Conservation (phyloP, 2,329 filamentous ascomycete species). For the Sphaerostilbella broomeana region DNA sequence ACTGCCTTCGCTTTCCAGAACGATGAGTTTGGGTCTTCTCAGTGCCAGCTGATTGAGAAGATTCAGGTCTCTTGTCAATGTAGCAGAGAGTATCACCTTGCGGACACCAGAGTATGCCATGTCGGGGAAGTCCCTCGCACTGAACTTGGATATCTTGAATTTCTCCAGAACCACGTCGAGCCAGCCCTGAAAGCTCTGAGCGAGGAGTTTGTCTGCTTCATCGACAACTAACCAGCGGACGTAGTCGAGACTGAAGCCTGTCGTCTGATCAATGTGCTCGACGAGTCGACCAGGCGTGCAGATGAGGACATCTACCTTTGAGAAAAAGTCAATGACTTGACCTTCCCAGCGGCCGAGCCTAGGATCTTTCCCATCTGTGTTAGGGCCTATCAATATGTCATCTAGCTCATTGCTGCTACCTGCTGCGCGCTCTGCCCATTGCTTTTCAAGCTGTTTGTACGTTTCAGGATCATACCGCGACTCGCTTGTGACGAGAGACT, state of each 20-base stretch:
- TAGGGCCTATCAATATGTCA: conserved; percentile 5
- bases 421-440: conserved; percentile 10
- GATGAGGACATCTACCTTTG: conserved; percentile 79
- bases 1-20: conserved; percentile 56
- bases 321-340: conserved; percentile 57
- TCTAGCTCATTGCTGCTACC: conserved; percentile 17
- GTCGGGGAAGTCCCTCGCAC: conserved; percentile 47
- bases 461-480: conserved; percentile 58
- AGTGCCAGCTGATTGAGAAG: conserved; percentile 70
- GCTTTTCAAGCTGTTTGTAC: conserved; percentile 30
- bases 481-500: conserved; percentile 38
- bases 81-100: conserved; percentile 86
- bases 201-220: conserved; percentile 85
- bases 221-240: conserved; percentile 88
- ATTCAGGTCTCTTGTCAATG: conserved; percentile 81
- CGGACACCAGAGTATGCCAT: conserved; percentile 51
- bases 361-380: conserved; percentile 20
- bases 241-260: conserved; percentile 70
- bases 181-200: conserved; percentile 92
- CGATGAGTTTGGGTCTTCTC: conserved; percentile 65
- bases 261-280: conserved; percentile 79
- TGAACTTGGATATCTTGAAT: conserved; percentile 44
- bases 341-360: conserved; percentile 31
- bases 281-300: conserved; percentile 89
- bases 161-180: conserved; percentile 62